phyloP scores from a whole-genome alignment of 2,329 filamentous ascomycete genomes.

The Emergomyces orientalis region DNA sequence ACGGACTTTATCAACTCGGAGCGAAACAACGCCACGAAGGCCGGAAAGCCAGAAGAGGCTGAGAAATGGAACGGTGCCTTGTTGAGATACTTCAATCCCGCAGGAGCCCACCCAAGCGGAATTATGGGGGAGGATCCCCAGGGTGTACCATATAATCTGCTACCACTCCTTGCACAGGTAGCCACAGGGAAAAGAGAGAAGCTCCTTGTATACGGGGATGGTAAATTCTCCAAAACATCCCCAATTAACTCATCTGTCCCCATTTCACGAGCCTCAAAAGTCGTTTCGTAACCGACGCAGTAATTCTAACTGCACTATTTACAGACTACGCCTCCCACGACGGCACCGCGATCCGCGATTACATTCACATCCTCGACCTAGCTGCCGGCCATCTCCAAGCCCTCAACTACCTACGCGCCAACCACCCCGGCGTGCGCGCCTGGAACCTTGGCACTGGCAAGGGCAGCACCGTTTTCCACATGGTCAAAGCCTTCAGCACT shows the following conservation, averaged over 20 bases:
- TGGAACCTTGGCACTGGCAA: constrained; percentile 96
- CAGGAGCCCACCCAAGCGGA: constrained; percentile 84
- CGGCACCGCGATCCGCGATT: constrained; percentile 91
- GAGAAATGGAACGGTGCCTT: constrained; percentile 89
- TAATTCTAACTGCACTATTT: background rate
- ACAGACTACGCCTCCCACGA: constrained; percentile 83
- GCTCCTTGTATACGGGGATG: constrained; percentile 86
- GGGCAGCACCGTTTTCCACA: constrained; percentile 93
- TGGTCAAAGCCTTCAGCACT: constrained; percentile 85
- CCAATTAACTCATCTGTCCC: constrained; percentile 5
- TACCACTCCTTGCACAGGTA: constrained; percentile 89
- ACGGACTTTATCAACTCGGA: constrained; percentile 82
- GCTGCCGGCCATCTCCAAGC: constrained; percentile 78
- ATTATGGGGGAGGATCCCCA: constrained; percentile 98
- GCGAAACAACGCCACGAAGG: constrained; percentile 72
- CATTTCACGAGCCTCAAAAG: no score
- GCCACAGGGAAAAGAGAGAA: constrained; percentile 92
- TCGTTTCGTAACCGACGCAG: constrained; percentile 9
- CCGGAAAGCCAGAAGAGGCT: constrained; percentile 58
- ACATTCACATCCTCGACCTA: constrained; percentile 92
- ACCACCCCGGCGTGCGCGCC: constrained; percentile 80
- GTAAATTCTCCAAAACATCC: constrained; percentile 42
- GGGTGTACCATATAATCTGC: constrained; percentile 89
- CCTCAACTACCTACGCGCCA: constrained; percentile 75
- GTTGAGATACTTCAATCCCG: constrained; percentile 96